phyloP scores from a whole-genome alignment of 2,329 filamentous ascomycete species.

The Neopestalotiopsis clavispora region DNA sequence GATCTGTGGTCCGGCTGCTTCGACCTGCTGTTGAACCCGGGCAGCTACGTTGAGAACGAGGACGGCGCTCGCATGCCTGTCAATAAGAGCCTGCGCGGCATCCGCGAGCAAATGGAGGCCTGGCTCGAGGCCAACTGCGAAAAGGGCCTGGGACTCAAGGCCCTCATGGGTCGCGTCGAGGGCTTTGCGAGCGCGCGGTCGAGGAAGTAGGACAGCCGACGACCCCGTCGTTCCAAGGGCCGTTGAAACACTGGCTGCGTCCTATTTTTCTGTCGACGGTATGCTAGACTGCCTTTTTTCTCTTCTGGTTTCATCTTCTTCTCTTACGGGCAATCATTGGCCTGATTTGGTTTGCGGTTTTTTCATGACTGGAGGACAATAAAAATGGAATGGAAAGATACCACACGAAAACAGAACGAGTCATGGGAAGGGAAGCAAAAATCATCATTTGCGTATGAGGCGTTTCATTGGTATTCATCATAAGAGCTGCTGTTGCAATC shows the following conservation, averaged over 20 bases:
- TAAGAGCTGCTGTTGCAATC: background rate
- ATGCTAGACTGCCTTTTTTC: background rate
- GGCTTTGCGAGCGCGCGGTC: constrained; percentile 33
- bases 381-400: background rate
- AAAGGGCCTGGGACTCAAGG: constrained; percentile 76
- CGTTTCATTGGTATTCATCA: background rate
- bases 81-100: constrained; percentile 67
- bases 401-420: background rate
- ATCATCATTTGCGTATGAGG: background rate
- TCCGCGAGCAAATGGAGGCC: constrained; percentile 80
- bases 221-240: constrained; percentile 12
- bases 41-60: constrained; percentile 67
- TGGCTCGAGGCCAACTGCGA: constrained; percentile 86
- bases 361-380: background rate
- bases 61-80: constrained; percentile 74
- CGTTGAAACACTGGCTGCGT: background rate
- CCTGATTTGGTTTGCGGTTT: background rate
- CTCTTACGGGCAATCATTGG: background rate
- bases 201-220: constrained; percentile 21
- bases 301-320: background rate
- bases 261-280: background rate
- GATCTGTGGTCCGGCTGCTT: constrained; percentile 88
- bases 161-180: constrained; percentile 69
- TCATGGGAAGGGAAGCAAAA: background rate
- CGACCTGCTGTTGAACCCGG: constrained; percentile 84